Percentiles rank a stretch among this genome's conserved stretches.
These are phyloP conservation scores for Candida yuanshanica DNA, from an alignment of 805 yeast genomes.

Conservation along the genomic window DNA sequence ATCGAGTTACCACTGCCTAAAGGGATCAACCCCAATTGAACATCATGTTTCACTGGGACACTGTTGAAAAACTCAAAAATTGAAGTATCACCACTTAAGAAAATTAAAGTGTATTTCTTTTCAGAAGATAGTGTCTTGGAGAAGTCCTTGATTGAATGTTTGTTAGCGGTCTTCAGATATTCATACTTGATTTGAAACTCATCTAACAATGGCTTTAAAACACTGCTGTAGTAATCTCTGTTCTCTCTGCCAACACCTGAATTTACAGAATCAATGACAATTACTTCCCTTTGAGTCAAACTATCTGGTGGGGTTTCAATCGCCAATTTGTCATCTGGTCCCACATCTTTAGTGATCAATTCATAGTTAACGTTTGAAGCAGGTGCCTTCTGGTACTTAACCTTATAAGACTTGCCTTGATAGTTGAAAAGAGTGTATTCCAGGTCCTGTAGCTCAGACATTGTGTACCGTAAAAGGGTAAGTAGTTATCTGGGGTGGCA, in stretches of 20 bases:
- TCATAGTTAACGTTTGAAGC: background rate
- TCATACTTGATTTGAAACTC: constrained; percentile 30
- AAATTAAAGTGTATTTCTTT: constrained; percentile 38
- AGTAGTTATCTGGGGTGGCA: no score
- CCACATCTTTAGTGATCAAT: background rate
- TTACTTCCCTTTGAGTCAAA: constrained; percentile 5
- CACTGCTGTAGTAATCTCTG: constrained; percentile 34
- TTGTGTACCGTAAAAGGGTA: background rate
- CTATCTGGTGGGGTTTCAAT: background rate
- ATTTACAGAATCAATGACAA: constrained; percentile 29
- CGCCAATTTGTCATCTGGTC: background rate
- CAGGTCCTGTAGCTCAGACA: background rate
- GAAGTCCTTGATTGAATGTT: constrained; percentile 34
- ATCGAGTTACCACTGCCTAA: constrained; percentile 87
- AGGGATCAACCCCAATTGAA: constrained; percentile 43
- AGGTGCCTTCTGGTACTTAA: background rate
- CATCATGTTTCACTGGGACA: constrained; percentile 14
- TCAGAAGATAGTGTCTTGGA: constrained; percentile 28
- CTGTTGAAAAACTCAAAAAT: constrained; percentile 67
- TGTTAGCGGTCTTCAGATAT: constrained; percentile 39
- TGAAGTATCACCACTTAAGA: constrained; percentile 86
- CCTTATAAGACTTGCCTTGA: background rate
- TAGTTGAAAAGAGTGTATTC: background rate
- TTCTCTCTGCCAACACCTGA: constrained; percentile 33
- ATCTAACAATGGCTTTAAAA: constrained; percentile 44